Evolutionary conservation across 2,329 filamentous ascomycete genomes (phyloP).

Genomic region (Fusarium anguioides): DNA sequence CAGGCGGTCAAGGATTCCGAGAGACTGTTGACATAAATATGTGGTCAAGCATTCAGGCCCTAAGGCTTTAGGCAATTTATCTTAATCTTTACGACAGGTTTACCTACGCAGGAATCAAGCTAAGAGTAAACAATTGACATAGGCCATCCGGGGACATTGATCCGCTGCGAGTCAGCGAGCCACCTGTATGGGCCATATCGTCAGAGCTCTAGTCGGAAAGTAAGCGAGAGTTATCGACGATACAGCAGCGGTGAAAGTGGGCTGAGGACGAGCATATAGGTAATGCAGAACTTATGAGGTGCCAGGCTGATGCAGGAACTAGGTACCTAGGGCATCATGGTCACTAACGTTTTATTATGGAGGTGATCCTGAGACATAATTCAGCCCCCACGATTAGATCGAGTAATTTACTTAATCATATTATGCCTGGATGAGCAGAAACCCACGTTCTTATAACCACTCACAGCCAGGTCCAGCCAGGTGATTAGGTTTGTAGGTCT

Average conservation of each 20-base stretch:
- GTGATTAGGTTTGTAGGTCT: not conserved
- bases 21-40: no score
- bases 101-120: constrained; percentile 2
- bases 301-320: not conserved
- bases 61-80: no score
- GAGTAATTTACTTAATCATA: not conserved
- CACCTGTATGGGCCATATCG: constrained; percentile 4
- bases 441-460: constrained; percentile 1
- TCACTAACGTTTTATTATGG: not conserved
- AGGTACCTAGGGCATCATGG: not conserved
- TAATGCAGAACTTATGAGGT: not conserved
- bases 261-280: not conserved
- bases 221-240: constrained; percentile 14
- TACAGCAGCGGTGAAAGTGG: constrained; percentile 4
- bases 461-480: not conserved
- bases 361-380: not conserved
- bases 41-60: no score
- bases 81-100: no score
- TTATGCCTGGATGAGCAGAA: not conserved
- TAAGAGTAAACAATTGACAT: not conserved
- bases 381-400: not conserved
- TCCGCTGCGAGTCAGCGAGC: constrained; percentile 19
- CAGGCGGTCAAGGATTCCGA: no score
- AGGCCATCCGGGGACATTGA: not conserved
- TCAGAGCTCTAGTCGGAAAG: constrained; percentile 11